Percentiles rank a stretch among this genome's conserved stretches.
Evolutionary conservation across 1,139 yeast species (phyloP).

Genomic region (Saccharomyces hybrid): DNA sequence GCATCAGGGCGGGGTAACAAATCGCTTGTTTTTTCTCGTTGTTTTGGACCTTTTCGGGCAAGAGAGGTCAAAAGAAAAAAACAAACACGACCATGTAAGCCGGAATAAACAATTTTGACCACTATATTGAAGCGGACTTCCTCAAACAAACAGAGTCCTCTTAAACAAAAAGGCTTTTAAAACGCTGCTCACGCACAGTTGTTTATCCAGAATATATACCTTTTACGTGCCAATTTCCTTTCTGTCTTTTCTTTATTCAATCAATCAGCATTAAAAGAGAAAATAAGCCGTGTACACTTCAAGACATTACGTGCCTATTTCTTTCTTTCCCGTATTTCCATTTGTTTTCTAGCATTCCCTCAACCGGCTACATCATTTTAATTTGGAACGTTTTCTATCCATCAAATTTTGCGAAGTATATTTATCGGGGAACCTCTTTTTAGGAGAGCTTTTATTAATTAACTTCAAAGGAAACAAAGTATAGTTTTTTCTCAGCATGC

Average conservation of each 20-base stretch:
- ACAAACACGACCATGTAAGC: conserved; percentile 7
- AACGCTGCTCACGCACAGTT: conserved; percentile 1
- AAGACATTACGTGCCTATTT: background rate
- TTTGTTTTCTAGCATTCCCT: background rate
- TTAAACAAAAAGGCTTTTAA: background rate
- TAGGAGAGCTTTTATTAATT: no score
- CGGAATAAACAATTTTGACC: conserved; percentile 6
- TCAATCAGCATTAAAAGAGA: background rate
- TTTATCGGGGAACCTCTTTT: no score
- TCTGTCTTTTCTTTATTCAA: background rate
- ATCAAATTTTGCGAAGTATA: no score
- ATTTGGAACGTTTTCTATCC: no score
- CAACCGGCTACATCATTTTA: background rate
- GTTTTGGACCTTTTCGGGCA: background rate
- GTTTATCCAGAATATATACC: background rate
- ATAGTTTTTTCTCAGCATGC: background rate
- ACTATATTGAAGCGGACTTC: conserved; percentile 3
- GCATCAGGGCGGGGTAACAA: no score
- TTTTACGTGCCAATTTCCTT: background rate
- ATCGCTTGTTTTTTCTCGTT: background rate
- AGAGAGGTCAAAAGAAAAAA: background rate
- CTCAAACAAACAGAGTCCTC: background rate
- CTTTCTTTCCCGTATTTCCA: background rate
- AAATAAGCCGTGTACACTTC: background rate
- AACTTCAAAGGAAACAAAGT: no score